phyloP scores from a whole-genome alignment of 164 flowering plant species.

The Macadamia integrifolia region DNA sequence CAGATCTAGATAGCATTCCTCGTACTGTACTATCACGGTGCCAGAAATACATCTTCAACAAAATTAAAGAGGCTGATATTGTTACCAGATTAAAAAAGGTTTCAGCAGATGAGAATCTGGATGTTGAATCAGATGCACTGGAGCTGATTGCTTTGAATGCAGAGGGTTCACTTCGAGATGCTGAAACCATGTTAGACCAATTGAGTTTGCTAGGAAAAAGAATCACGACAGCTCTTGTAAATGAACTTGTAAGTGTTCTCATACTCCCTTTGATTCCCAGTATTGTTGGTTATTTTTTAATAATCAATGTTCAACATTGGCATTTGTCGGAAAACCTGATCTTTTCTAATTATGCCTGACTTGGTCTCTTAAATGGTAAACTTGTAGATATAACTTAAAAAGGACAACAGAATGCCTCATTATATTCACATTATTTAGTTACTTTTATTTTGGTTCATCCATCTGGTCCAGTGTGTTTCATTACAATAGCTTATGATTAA shows the following conservation, averaged over 20 bases:
- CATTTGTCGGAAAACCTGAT: background rate
- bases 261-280: conserved; percentile 4
- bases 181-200: conserved; percentile 97
- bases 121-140: conserved; percentile 77
- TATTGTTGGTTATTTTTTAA: background rate
- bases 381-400: background rate
- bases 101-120: conserved; percentile 61
- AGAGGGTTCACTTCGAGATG: conserved; percentile 94
- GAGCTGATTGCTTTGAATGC: conserved; percentile 88
- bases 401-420: background rate
- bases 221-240: conserved; percentile 81
- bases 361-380: background rate
- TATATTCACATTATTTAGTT: background rate
- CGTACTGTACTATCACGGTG: conserved; percentile 76
- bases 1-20: conserved; percentile 80
- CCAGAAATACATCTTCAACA: conserved; percentile 81
- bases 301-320: background rate
- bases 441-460: background rate
- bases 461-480: conserved; percentile 1
- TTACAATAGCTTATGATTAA: background rate
- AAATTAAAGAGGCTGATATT: conserved; percentile 74
- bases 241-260: conserved; percentile 80
- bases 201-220: conserved; percentile 84
- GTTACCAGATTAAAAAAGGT: conserved; percentile 60
- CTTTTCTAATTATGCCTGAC: background rate